Evolutionary conservation across 345 rosid genomes (phyloP).

Genomic region (Noccaea caerulescens): DNA sequence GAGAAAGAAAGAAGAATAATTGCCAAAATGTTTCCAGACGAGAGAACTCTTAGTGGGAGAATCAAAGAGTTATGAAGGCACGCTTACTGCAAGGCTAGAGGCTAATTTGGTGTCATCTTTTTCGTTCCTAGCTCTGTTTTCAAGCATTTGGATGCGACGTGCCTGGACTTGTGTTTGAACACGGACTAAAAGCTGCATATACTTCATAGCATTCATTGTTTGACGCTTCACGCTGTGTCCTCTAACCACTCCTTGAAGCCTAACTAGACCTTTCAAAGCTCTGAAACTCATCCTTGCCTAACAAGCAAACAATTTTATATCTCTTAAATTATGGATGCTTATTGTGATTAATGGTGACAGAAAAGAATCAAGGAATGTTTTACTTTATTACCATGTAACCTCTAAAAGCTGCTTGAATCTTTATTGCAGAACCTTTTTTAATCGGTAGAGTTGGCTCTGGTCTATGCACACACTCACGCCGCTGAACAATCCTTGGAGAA

Average conservation of each 20-base stretch:
- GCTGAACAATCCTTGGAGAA: slow-evolving; percentile 60
- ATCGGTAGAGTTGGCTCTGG: slow-evolving; percentile 68
- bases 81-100: slow-evolving; percentile 48
- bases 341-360: neutral
- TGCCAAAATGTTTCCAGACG: neutral
- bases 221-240: slow-evolving; percentile 93
- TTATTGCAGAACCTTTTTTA: slow-evolving; percentile 70
- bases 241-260: slow-evolving; percentile 96
- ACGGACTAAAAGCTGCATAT: slow-evolving; percentile 91
- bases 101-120: slow-evolving; percentile 57
- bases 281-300: slow-evolving; percentile 93
- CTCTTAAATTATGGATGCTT: slow-evolving; percentile 15
- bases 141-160: slow-evolving; percentile 87
- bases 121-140: slow-evolving; percentile 70
- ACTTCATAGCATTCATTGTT: slow-evolving; percentile 83
- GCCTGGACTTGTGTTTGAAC: slow-evolving; percentile 97
- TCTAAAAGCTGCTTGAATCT: slow-evolving; percentile 87
- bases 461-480: slow-evolving; percentile 58
- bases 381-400: slow-evolving; percentile 72
- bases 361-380: slow-evolving; percentile 28
- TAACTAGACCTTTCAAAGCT: slow-evolving; percentile 89
- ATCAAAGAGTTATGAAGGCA: slow-evolving; percentile 6
- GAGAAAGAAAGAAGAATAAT: neutral
- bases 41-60: slow-evolving; percentile 20
- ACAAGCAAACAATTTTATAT: slow-evolving; percentile 1